phyloP scores from a whole-genome alignment of 306 rosid species.

The Vicia sativa region DNA sequence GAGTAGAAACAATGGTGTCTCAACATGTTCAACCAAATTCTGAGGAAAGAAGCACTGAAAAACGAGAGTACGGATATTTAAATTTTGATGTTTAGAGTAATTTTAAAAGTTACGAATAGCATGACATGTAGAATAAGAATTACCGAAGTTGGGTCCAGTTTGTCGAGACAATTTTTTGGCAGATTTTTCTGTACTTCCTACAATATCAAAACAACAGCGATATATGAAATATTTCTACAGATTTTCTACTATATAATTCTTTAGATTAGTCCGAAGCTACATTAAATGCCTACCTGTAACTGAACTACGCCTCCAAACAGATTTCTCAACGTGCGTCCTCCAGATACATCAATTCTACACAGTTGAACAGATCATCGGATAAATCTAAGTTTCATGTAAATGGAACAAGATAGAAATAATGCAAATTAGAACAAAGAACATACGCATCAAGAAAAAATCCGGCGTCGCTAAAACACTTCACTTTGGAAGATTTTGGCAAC shows the following conservation, averaged over 20 bases:
- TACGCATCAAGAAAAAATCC: conserved; percentile 89
- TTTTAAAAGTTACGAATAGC: conserved; percentile 15
- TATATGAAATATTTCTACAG: conserved; percentile 10
- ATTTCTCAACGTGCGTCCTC: conserved; percentile 68
- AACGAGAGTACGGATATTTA: conserved; percentile 13
- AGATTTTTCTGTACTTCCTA: conserved; percentile 75
- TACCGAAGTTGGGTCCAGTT: conserved; percentile 76
- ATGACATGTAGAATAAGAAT: conserved; percentile 39
- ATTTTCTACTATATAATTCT: background rate
- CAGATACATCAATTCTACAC: conserved; percentile 81
- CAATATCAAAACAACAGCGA: conserved; percentile 30
- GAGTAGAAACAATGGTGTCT: conserved; percentile 86
- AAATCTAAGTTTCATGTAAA: conserved; percentile 28
- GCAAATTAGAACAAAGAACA: conserved; percentile 38
- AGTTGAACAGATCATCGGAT: conserved; percentile 28
- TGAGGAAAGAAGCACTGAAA: conserved; percentile 91
- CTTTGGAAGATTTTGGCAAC: conserved; percentile 62
- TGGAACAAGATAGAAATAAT: conserved; percentile 6
- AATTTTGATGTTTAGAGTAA: conserved; percentile 22
- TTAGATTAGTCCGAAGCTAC: background rate
- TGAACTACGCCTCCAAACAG: conserved; percentile 74
- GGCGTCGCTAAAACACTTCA: conserved; percentile 89
- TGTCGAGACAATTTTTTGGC: conserved; percentile 60
- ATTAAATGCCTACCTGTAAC: conserved; percentile 62
- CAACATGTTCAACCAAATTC: conserved; percentile 62